Evolutionary conservation across 805 yeast genomes (phyloP), one percentile per base, ranked within the genome.

Genomic region (Kluyveromyces aestuarii): DNA sequence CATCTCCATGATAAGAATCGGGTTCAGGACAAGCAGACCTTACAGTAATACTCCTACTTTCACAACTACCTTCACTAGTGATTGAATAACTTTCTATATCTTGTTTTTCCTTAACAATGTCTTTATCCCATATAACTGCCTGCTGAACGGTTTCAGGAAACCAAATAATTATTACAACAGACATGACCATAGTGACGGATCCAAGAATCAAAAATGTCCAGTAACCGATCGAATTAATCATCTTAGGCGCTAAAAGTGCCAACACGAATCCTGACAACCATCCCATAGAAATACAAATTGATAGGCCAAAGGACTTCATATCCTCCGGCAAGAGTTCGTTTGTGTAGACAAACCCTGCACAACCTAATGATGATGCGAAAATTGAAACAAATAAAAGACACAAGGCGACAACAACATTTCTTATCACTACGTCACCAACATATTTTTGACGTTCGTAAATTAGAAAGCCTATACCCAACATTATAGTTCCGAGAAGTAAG

Each of bases 301-400:
- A 66, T 25, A 72, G 60, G 0, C 79, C 80, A 52, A 73, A 75
- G 0, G 74, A 62, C 51, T 77, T 72, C 1, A 75, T 72, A 27
- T 62, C 61, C 1, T 61, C 60, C 0, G 78, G 77, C 40, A 79
- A 70, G 5, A 76, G 60, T 53, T 79, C 83, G 45, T 72, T 70
- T 5, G 76, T 69, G 55, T 75, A 77, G 18, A 78, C 58, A 76
- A 76, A 72, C 35, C 79, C 70, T 2, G 71, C 71, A 40, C 79
- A 69, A 0, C 74, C 63, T 13, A 79, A 60, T 1, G 78, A 68
- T 1, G 77, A 58, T 0, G 80, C 68, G 56, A 72, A 73, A 0
- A 77, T 63, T 2, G 79, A 72, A 25, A 74, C 73, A 43, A 74
- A 63, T 43, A 74, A 59, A 38, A 72, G 69, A 40, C 75, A 70